phyloP scores from a whole-genome alignment of 208 protist genomes.

The Trichomonas gallinae region DNA sequence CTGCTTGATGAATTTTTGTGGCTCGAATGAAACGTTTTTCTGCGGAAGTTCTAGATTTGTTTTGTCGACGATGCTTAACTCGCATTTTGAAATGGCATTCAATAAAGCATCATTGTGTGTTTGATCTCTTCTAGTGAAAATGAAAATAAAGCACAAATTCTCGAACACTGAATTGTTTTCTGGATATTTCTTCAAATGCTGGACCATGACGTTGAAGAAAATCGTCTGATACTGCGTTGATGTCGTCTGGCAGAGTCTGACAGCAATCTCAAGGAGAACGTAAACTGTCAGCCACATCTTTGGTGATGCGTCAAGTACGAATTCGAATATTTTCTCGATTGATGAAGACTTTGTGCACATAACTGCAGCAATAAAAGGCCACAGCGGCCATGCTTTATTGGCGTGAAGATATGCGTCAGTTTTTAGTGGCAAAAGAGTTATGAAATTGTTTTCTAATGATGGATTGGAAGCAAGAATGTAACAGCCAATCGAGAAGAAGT shows the following conservation, averaged over 20 bases:
- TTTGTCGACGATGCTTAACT: background rate
- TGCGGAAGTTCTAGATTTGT: background rate
- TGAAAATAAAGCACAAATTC: background rate
- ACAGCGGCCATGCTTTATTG: background rate
- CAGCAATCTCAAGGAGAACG: background rate
- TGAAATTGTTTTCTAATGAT: background rate
- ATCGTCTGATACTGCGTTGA: background rate
- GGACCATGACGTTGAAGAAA: background rate
- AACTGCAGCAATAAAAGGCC: background rate
- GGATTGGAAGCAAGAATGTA: background rate
- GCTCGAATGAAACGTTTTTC: background rate
- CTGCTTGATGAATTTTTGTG: background rate
- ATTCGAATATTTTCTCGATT: background rate
- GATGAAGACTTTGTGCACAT: background rate
- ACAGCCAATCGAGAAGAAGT: background rate
- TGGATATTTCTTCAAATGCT: background rate
- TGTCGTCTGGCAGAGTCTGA: background rate
- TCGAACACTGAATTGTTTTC: background rate
- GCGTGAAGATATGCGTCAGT: background rate
- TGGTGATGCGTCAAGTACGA: background rate
- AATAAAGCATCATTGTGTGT: background rate
- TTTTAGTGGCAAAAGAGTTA: background rate
- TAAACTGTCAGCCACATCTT: background rate
- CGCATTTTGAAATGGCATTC: background rate
- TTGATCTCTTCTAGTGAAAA: background rate